These are phyloP conservation scores for Metschnikowia proteae DNA, from an alignment of 805 yeast genomes.

Conservation along the genomic window DNA sequence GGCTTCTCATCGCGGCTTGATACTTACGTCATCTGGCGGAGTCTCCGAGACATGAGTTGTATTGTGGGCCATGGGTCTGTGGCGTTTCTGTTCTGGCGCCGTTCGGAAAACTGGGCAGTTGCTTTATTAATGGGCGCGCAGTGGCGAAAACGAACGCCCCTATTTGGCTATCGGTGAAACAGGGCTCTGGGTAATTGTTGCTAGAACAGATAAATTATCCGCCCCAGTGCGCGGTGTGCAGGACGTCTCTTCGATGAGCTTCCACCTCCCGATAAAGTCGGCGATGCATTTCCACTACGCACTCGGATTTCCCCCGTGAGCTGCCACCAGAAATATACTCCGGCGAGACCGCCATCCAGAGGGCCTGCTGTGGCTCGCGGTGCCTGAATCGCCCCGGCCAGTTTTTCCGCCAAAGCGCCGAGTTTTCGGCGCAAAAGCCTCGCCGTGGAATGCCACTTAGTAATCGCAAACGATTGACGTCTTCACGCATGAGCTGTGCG, in stretches of 20 bases:
- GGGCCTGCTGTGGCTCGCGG: too few species aligned
- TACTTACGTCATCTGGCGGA: too few species aligned
- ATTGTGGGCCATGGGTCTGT: too few species aligned
- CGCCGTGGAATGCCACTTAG: neutral
- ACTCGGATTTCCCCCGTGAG: too few species aligned
- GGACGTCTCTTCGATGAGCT: neutral
- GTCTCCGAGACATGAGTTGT: too few species aligned
- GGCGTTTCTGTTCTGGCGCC: too few species aligned
- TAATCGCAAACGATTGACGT: neutral
- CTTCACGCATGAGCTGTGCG: neutral
- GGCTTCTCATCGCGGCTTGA: too few species aligned
- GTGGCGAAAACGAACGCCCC: neutral
- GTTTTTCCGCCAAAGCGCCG: too few species aligned
- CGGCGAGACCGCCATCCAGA: neutral
- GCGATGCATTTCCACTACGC: constrained; percentile 3
- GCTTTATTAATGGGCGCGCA: too few species aligned
- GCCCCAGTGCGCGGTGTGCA: neutral
- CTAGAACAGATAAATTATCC: constrained; percentile 1
- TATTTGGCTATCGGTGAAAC: neutral
- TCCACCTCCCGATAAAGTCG: neutral
- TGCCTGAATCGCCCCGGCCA: too few species aligned
- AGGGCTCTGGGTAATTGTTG: neutral
- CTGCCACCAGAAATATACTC: too few species aligned
- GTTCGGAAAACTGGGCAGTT: too few species aligned
- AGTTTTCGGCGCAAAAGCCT: neutral